Evolutionary conservation across 2,329 filamentous ascomycete species (phyloP), one percentile per base, ranked within the genome.

Genomic region (Trichoderma afroharzianum): DNA sequence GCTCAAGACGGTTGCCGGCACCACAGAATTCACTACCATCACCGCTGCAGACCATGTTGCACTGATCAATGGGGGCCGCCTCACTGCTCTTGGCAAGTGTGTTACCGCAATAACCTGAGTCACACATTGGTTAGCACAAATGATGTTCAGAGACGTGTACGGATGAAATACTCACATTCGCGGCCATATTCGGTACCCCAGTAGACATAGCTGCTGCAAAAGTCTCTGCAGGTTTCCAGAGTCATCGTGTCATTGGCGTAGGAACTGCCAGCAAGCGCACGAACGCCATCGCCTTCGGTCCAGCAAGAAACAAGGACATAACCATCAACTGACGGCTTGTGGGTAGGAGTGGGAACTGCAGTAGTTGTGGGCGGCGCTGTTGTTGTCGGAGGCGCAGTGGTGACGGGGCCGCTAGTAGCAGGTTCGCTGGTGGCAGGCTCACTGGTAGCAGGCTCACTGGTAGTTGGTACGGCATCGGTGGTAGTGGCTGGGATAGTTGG

Each of bases 181-280:
- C 84, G 80, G 11, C 85, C 84, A 72, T 85, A 88, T 74, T 88
- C 85, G 6, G 85, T 84, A 3, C 83, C 86, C 79, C 83, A 87
- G 74, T 84, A 86, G 59, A 80, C 78, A 75, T 82, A 87, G 1
- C 79, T 80, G 2, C 80, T 81, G 79, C 85, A 87, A 77, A 83
- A 85, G 2, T 73, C 73, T 79, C 82, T 81, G 76, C 85, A 87
- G 55, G 78, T 80, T 70, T 86, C 84, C 11, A 86, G 77, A 2
- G 85, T 87, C 85, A 87, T 87, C 26, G 79, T 78, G 50, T 87
- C 83, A 73, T 85, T 83, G 24, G 82, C 83, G 63, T 82, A 84
- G 5, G 78, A 74, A 4, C 79, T 79, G 26, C 79, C 83, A 18
- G 73, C 70, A 7, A 88, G 79, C 6, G 86, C 85, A n/a, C 86